These are phyloP conservation scores for Aspergillus intermedius DNA, from an alignment of 2,329 filamentous ascomycete species.

Conservation along the genomic window DNA sequence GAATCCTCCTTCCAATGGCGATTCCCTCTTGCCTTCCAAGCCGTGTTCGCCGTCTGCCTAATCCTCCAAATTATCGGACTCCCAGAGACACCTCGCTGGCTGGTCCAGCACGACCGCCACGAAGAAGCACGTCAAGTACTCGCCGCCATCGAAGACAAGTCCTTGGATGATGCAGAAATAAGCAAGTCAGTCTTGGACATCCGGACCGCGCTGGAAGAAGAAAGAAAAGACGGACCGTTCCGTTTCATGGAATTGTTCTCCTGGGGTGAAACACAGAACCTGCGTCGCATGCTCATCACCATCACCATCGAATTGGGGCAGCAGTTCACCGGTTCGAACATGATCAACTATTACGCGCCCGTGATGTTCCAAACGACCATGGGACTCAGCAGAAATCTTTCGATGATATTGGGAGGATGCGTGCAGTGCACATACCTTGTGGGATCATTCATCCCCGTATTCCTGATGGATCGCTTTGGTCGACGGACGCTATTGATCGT, in stretches of 20 bases:
- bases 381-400: constrained; percentile 40
- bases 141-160: constrained; percentile 13
- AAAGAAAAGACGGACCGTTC: constrained; percentile 26
- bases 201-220: constrained; percentile 15
- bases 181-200: constrained; percentile 15
- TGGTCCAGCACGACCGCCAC: constrained; percentile 19
- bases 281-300: constrained; percentile 28
- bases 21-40: constrained; percentile 25
- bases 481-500: constrained; percentile 37
- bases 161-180: constrained; percentile 7
- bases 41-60: constrained; percentile 20
- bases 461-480: constrained; percentile 38
- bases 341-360: constrained; percentile 39
- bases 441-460: constrained; percentile 36
- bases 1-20: constrained; percentile 27
- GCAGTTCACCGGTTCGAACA: constrained; percentile 32
- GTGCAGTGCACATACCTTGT: constrained; percentile 36
- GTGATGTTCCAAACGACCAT: constrained; percentile 36
- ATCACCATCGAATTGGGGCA: constrained; percentile 31
- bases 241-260: constrained; percentile 30
- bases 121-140: constrained; percentile 20
- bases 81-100: constrained; percentile 28
- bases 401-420: constrained; percentile 48
- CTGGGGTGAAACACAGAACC: constrained; percentile 26
- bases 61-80: constrained; percentile 20